Evolutionary conservation across 371 early-diverging fungal genomes (phyloP).

Genomic region (Actinomortierella wolfii): DNA sequence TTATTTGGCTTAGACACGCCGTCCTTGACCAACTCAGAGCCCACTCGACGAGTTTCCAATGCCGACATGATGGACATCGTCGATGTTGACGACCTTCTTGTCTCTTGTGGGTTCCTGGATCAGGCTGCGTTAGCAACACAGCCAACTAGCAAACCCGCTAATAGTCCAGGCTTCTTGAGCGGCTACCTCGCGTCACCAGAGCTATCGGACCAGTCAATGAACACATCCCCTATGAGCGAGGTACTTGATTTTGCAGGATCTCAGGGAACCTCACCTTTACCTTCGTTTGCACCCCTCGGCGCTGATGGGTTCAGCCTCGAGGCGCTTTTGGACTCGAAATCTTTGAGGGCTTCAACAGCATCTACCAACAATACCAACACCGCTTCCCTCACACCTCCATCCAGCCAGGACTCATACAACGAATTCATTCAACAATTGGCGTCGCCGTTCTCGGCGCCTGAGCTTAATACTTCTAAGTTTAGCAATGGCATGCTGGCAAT

Average conservation of each 20-base stretch:
- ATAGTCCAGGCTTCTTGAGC: too few relatives aligned
- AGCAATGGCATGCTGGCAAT: not conserved
- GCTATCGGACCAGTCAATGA: conserved; percentile 15
- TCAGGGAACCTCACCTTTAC: too few relatives aligned
- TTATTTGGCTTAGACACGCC: conserved; percentile 16
- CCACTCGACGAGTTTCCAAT: conserved; percentile 16
- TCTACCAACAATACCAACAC: not conserved
- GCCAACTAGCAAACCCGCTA: too few relatives aligned
- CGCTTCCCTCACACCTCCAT: not conserved
- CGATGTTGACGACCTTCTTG: conserved; percentile 30
- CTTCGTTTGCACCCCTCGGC: not conserved
- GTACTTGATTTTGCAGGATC: conserved; percentile 12
- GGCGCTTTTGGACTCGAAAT: conserved; percentile 7
- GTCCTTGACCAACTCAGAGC: conserved; percentile 20
- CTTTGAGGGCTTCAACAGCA: conserved; percentile 11
- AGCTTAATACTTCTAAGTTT: not conserved
- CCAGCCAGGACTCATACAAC: conserved; percentile 5
- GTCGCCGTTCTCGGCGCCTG: conserved; percentile 23
- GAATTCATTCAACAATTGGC: conserved; percentile 16
- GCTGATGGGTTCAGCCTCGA: conserved; percentile 2
- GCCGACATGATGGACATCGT: conserved; percentile 25
- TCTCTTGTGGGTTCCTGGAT: conserved; percentile 21
- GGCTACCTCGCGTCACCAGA: conserved; percentile 17
- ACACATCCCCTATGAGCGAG: conserved; percentile 25
- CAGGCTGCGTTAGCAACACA: too few relatives aligned